Base-by-base conservation (phyloP, 1,139 yeast genomes). In the Pneumocystis canis region DNA sequence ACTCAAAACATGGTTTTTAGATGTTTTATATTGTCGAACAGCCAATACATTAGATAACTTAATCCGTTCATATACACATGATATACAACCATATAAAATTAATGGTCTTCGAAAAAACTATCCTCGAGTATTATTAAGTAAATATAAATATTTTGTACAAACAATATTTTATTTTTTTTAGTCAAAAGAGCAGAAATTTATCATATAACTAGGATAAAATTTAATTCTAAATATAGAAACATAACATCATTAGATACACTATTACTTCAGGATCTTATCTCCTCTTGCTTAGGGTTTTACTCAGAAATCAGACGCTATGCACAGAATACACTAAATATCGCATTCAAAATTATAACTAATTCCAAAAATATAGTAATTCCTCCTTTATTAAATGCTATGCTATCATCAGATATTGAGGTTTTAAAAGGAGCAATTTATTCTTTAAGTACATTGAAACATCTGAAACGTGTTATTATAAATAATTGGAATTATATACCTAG, bases 1-100 rank as follows among this genome's bases (percentile, higher is more conserved):
- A 1, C 73, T 86, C 63, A 84, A 86, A 68, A 83, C 86, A 11
- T 92, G 95, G 89, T 82, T 92, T 67, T 80, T 87, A 20, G 95
- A 89, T 71, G 86, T 87, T 33, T 95, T 96, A 0, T 79, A 82
- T 66, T 95, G 87, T 69, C 77, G 87, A 16, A 76, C 85, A 0
- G 80, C 85, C 61, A 85, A 80, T 62, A 75, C 81, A 14, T 82
- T 84, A 66, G 81, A 80, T 47, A 77, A 75, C 58, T 73, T 79
- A 11, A 71, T 73, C 41, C 73, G 80, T 32, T 78, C 80, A 58
- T 77, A 80, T 65, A 75, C 76, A 1, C 79, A 77, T 66, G 75
- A 81, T 66, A 79, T 77, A 54, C 77, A 78, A 60, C 76, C 77
- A 39, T 83, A 79, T 69, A 70, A 78, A 32, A 69, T 80, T 3